Evolutionary conservation across 345 rosid species (phyloP).

Genomic region (Microcos paniculata): DNA sequence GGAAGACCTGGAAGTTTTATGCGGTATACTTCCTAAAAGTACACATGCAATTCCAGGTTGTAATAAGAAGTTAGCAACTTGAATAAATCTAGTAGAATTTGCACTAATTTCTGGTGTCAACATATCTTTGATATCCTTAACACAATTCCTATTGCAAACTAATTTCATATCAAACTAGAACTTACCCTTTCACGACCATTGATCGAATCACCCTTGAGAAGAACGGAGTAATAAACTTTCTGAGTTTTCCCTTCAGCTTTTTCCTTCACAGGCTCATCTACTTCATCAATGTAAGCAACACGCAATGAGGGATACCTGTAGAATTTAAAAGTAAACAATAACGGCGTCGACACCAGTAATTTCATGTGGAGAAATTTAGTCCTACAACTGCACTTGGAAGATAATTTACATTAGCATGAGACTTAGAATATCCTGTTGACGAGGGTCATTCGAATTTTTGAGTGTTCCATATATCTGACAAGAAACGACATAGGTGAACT

Average conservation of each 20-base stretch:
- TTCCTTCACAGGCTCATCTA: conserved; percentile 53
- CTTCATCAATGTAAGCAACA: conserved; percentile 86
- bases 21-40: conserved; percentile 87
- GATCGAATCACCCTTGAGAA: conserved; percentile 68
- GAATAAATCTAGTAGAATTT: neutral
- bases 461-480: conserved; percentile 78
- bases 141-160: too few relatives aligned
- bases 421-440: conserved; percentile 70
- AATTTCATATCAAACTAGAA: conserved; percentile 7
- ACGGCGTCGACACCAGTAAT: conserved; percentile 17
- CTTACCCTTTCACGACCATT: conserved; percentile 48
- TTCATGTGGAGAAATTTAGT: conserved; percentile 20
- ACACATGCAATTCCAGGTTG: neutral
- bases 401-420: conserved; percentile 66
- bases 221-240: conserved; percentile 77
- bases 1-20: conserved; percentile 97
- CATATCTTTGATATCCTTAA: neutral
- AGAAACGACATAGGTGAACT: conserved; percentile 79
- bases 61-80: neutral
- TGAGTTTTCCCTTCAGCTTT: conserved; percentile 35
- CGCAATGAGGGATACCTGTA: conserved; percentile 85
- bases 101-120: neutral
- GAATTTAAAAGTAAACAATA: conserved; percentile 11
- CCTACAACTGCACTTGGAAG: conserved; percentile 68
- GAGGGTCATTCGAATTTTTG: conserved; percentile 63